These are phyloP conservation scores for Collybia mongolica DNA, from an alignment of 768 basidiomycete genomes.

Conservation along the genomic window DNA sequence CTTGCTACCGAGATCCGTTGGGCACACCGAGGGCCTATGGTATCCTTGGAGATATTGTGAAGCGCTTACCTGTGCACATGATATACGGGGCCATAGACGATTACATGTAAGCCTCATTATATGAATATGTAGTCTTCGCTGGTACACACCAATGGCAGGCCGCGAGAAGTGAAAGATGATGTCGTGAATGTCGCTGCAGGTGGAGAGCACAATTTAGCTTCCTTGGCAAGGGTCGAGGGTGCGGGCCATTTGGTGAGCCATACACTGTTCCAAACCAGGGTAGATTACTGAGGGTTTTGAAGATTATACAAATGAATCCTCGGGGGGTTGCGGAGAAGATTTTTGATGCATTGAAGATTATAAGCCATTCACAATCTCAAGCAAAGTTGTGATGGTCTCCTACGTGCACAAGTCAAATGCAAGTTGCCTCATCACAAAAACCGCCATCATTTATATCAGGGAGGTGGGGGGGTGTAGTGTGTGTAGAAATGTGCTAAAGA, in stretches of 20 bases:
- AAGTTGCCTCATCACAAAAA: too few species aligned
- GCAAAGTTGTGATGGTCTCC: slow-evolving; percentile 9
- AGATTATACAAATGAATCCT: slow-evolving; percentile 31
- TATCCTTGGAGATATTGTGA: slow-evolving; percentile 27
- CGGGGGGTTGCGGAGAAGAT: slow-evolving; percentile 29
- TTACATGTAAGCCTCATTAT: slow-evolving; percentile 29
- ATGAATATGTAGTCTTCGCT: background rate
- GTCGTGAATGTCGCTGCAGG: slow-evolving; percentile 33
- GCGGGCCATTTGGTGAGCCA: slow-evolving; percentile 41
- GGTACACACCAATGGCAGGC: slow-evolving; percentile 18
- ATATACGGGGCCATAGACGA: slow-evolving; percentile 47
- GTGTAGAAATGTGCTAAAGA: too few species aligned
- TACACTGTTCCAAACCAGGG: background rate
- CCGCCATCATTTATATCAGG: too few species aligned
- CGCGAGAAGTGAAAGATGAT: slow-evolving; percentile 32
- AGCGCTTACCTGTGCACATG: slow-evolving; percentile 38
- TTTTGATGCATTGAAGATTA: slow-evolving; percentile 31
- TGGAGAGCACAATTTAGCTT: slow-evolving; percentile 33
- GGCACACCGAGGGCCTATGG: slow-evolving; percentile 31
- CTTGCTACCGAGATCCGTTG: slow-evolving; percentile 38
- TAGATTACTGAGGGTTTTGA: too few species aligned
- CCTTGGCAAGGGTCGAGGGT: slow-evolving; percentile 32
- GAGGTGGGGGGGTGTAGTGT: too few species aligned
- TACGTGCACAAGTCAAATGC: too few species aligned
- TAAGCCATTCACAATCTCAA: background rate